phyloP scores from a whole-genome alignment of 2,329 filamentous ascomycete species.

The Talaromyces sp. region DNA sequence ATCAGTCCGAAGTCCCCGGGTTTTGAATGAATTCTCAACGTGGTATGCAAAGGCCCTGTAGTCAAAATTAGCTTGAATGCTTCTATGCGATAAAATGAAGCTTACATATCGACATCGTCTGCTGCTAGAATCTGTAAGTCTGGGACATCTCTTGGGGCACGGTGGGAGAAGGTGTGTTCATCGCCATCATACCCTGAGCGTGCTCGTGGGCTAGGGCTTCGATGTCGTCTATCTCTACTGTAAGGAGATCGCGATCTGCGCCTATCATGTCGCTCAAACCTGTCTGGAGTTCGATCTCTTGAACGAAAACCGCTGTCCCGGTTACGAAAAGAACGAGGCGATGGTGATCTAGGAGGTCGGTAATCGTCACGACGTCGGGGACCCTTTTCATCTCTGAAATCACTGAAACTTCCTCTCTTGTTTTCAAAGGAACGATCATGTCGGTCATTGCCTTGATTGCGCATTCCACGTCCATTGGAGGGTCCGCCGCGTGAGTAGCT shows the following conservation, averaged over 20 bases:
- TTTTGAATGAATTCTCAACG: constrained; percentile 72
- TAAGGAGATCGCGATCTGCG: constrained; percentile 69
- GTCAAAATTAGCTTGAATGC: neutral
- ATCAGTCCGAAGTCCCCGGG: constrained; percentile 69
- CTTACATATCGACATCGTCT: constrained; percentile 64
- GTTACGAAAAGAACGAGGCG: constrained; percentile 58
- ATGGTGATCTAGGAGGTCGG: constrained; percentile 59
- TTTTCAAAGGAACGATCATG: constrained; percentile 41
- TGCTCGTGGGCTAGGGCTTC: constrained; percentile 66
- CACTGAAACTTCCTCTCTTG: constrained; percentile 41
- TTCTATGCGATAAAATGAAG: constrained; percentile 15
- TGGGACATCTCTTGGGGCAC: constrained; percentile 72
- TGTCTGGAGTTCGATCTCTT: constrained; percentile 45
- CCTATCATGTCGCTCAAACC: constrained; percentile 53
- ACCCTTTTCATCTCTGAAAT: constrained; percentile 49
- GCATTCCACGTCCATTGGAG: constrained; percentile 29
- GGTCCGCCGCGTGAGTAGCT: constrained; percentile 51
- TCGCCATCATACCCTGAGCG: constrained; percentile 56
- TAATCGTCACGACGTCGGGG: constrained; percentile 61
- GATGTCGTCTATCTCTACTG: constrained; percentile 59
- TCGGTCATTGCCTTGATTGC: constrained; percentile 37
- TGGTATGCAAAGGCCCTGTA: constrained; percentile 72
- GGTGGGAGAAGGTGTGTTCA: constrained; percentile 67
- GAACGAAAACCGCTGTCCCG: constrained; percentile 60
- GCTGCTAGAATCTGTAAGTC: constrained; percentile 85